Evolutionary conservation across 2,329 filamentous ascomycete species (phyloP).

Genomic region (Thelonectria olida): DNA sequence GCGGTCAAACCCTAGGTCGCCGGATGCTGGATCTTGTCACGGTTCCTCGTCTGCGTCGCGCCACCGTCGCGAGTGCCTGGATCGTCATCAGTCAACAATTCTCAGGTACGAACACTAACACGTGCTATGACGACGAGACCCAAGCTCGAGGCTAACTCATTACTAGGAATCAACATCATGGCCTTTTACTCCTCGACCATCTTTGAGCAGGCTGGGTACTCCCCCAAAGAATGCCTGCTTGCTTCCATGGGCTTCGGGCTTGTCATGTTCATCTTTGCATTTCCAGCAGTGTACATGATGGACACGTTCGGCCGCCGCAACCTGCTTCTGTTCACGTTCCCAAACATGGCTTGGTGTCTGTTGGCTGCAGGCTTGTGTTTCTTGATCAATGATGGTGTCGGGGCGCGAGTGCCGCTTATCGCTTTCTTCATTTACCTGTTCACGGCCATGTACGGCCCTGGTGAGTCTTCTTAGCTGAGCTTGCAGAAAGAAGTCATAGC

Average conservation of each 20-base stretch:
- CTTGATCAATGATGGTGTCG: conserved; percentile 50
- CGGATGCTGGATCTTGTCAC: conserved; percentile 58
- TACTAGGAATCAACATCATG: conserved; percentile 44
- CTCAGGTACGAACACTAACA: background rate
- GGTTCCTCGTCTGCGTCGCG: conserved; percentile 56
- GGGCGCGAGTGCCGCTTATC: conserved; percentile 55
- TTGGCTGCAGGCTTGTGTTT: conserved; percentile 54
- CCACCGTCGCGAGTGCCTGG: conserved; percentile 46
- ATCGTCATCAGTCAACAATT: conserved; percentile 46
- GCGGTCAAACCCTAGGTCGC: conserved; percentile 44
- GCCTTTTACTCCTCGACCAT: conserved; percentile 61
- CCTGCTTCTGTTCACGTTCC: conserved; percentile 47
- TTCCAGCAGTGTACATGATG: conserved; percentile 63
- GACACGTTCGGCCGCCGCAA: conserved; percentile 61
- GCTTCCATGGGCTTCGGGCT: conserved; percentile 64
- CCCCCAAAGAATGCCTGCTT: conserved; percentile 50
- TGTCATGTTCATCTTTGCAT: conserved; percentile 62
- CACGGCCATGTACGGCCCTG: conserved; percentile 53
- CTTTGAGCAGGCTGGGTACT: conserved; percentile 57
- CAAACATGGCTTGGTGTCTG: conserved; percentile 44
- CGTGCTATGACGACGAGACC: too few relatives aligned
- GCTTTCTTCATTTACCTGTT: conserved; percentile 63
- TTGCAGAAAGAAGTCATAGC: too few relatives aligned
- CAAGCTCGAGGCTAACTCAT: background rate
- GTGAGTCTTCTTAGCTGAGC: conserved; percentile 26